Conservation (phyloP, 2,329 filamentous ascomycete genomes). For the Fusarium xylarioides region DNA sequence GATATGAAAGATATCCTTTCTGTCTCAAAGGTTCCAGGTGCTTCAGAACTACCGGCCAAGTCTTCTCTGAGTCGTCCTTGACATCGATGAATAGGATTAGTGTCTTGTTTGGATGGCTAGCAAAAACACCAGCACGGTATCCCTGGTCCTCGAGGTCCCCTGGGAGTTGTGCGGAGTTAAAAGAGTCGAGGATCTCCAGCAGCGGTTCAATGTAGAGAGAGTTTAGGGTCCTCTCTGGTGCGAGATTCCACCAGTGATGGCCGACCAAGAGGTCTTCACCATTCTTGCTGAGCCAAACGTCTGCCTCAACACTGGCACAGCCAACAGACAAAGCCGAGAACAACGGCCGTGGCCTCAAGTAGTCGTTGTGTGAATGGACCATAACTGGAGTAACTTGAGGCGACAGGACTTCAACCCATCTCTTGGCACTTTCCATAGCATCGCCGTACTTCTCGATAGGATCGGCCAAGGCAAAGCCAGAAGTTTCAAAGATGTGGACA, state of each 20-base stretch:
- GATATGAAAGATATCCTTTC: slow-evolving; percentile 64
- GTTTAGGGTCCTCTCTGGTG: slow-evolving; percentile 63
- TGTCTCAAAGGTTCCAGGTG: slow-evolving; percentile 65
- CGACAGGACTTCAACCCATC: slow-evolving; percentile 31
- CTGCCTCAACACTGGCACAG: slow-evolving; percentile 72
- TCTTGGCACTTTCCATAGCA: slow-evolving; percentile 11
- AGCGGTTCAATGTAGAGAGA: slow-evolving; percentile 72
- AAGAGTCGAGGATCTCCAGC: slow-evolving; percentile 61
- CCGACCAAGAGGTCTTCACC: slow-evolving; percentile 66
- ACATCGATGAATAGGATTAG: slow-evolving; percentile 73
- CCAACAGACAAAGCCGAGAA: slow-evolving; percentile 68
- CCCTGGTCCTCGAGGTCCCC: neutral
- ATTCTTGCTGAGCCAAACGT: slow-evolving; percentile 67
- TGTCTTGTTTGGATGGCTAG: slow-evolving; percentile 59
- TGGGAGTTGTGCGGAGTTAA: slow-evolving; percentile 5
- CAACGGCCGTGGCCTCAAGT: slow-evolving; percentile 69
- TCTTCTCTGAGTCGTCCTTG: slow-evolving; percentile 57
- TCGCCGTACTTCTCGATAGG: slow-evolving; percentile 18
- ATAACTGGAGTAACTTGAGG: slow-evolving; percentile 28
- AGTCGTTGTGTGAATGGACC: slow-evolving; percentile 74
- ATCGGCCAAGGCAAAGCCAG: slow-evolving; percentile 18
- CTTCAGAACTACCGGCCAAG: slow-evolving; percentile 40
- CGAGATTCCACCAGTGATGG: slow-evolving; percentile 61
- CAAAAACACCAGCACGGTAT: slow-evolving; percentile 61
- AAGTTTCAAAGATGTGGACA: slow-evolving; percentile 25